Conservation (phyloP, 208 protist species). For the Trypanosoma mega region DNA sequence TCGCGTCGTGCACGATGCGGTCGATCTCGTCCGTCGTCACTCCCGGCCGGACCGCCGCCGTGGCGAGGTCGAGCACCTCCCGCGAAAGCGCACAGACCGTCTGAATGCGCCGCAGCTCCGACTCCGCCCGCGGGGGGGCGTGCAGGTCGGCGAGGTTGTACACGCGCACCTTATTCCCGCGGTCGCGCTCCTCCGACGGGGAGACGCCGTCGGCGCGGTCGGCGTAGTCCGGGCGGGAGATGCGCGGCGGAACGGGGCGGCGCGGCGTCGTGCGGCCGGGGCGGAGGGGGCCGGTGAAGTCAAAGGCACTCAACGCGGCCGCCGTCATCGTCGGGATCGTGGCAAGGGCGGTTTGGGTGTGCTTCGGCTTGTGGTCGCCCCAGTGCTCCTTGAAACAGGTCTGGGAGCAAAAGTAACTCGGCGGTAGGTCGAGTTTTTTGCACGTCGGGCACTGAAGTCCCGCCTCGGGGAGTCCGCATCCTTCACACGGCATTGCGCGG, state of each 20-base stretch:
- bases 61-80: slow-evolving; percentile 96
- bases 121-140: slow-evolving; percentile 60
- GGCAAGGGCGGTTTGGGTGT: slow-evolving; percentile 63
- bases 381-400: slow-evolving; percentile 90
- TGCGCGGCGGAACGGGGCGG: slow-evolving; percentile 68
- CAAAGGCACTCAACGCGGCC: slow-evolving; percentile 56
- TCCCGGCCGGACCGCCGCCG: slow-evolving; percentile 82
- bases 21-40: slow-evolving; percentile 98
- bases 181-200: slow-evolving; percentile 70
- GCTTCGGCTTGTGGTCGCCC: slow-evolving; percentile 82
- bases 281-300: slow-evolving; percentile 83
- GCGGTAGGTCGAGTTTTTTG: slow-evolving; percentile 87
- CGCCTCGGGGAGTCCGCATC: slow-evolving; percentile 69
- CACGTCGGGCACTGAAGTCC: slow-evolving; percentile 90
- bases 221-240: slow-evolving; percentile 85
- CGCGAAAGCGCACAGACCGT: slow-evolving; percentile 83
- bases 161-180: slow-evolving; percentile 62
- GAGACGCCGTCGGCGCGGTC: slow-evolving; percentile 79
- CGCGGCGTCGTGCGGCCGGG: slow-evolving; percentile 85
- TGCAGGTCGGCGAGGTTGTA: slow-evolving; percentile 79
- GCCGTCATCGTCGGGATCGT: slow-evolving; percentile 90
- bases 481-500: slow-evolving; percentile 79
- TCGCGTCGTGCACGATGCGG: slow-evolving; percentile 90
- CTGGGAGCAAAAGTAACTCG: slow-evolving; percentile 89
- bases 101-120: slow-evolving; percentile 89